phyloP scores from a whole-genome alignment of 202 grass and related monocot genomes.

The Dendrocalamus latiflorus region DNA sequence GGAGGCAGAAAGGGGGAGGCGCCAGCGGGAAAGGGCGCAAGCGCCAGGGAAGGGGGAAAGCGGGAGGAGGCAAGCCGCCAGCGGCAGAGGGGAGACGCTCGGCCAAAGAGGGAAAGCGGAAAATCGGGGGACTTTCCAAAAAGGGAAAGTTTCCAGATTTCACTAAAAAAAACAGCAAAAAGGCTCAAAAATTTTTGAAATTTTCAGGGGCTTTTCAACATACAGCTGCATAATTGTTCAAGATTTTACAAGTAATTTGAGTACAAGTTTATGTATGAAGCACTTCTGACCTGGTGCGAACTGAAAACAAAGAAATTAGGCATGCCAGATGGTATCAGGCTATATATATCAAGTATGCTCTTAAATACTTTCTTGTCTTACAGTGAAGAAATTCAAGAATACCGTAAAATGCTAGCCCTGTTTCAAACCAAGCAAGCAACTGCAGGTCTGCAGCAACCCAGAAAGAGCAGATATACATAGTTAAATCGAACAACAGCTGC shows the following conservation, averaged over 20 bases:
- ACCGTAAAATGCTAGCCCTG: no score
- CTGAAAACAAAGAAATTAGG: neutral
- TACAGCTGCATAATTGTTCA: neutral
- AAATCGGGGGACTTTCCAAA: no score
- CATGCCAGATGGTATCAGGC: neutral
- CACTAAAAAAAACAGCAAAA: no score
- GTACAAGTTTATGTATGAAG: neutral
- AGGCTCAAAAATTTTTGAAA: no score
- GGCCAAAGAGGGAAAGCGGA: no score
- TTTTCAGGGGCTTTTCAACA: no score
- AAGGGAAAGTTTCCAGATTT: no score
- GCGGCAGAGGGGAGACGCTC: no score
- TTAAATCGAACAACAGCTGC: neutral
- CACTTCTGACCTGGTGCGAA: neutral
- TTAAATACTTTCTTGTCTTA: neutral
- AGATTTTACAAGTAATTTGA: neutral
- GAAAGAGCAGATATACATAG: conserved; percentile 12
- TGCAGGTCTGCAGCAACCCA: conserved; percentile 32
- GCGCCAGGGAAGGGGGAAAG: no score
- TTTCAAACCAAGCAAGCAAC: neutral
- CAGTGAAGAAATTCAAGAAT: neutral
- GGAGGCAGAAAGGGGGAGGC: no score
- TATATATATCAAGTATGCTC: neutral
- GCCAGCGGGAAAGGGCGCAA: no score
- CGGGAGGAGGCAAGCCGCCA: no score